phyloP scores from a whole-genome alignment of 2,329 filamentous ascomycete genomes.

The Fusarium compactum region DNA sequence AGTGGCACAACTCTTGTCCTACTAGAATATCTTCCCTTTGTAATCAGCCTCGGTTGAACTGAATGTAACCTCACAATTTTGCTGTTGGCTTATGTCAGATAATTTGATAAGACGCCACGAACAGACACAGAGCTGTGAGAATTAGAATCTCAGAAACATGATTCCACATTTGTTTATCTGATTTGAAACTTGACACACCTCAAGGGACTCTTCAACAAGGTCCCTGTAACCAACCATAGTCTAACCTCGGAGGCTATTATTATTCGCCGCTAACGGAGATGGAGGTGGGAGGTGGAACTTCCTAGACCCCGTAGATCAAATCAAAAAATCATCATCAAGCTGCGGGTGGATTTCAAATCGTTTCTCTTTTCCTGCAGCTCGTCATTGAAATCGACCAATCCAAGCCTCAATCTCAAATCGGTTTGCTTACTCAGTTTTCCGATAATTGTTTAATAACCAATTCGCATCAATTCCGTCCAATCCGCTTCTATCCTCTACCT shows the following conservation, averaged over 20 bases:
- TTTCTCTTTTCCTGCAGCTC: slow-evolving; percentile 30
- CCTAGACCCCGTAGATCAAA: slow-evolving; percentile 2
- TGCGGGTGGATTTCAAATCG: slow-evolving; percentile 46
- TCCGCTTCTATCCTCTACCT: slow-evolving; percentile 18
- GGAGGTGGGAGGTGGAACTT: slow-evolving; percentile 1
- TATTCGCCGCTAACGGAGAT: slow-evolving; percentile 25
- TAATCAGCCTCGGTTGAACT: slow-evolving; percentile 6
- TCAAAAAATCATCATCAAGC: slow-evolving; percentile 19
- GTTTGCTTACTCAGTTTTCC: slow-evolving; percentile 44
- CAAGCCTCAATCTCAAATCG: slow-evolving; percentile 11
- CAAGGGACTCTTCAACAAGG: slow-evolving; percentile 2
- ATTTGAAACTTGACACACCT: slow-evolving; percentile 8
- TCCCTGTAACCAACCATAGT: slow-evolving; percentile 12
- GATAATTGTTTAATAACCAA: slow-evolving; percentile 14
- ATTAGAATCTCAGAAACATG: slow-evolving; percentile 12
- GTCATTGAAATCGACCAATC: slow-evolving; percentile 23
- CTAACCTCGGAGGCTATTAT: neutral
- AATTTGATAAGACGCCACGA: neutral
- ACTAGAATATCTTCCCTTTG: neutral
- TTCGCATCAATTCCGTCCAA: slow-evolving; percentile 20
- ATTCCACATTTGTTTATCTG: slow-evolving; percentile 26
- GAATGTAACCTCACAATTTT: neutral
- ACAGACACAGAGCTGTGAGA: neutral
- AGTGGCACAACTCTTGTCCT: neutral
- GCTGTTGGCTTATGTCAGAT: neutral